Evolutionary conservation across 176 grass and related monocot species (phyloP), one percentile per base, ranked within the genome.

Genomic region (Tillandsia leiboldiana): DNA sequence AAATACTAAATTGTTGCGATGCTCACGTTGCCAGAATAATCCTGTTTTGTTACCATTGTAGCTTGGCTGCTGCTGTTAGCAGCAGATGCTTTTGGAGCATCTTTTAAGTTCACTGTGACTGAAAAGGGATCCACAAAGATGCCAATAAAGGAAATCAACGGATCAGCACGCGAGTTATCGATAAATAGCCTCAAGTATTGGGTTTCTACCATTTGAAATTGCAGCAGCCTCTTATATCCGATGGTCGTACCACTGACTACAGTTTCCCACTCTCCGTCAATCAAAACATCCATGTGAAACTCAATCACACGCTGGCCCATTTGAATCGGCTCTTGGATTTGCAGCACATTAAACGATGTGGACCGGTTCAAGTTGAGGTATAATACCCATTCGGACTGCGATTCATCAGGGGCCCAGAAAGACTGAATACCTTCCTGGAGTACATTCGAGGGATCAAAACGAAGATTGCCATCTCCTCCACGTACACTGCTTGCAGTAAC

Each of bases 291-390:
- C 66, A 92, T 72, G 68, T 90, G 86, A 48, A 97, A 97, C 68
- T 78, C 49, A 3, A 90, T 82, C 9, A 92, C 79, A 53, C 93
- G 93, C 72, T 97, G 93, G 42, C 93, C 93, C 89, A 92, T 79
- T 63, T 97, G 86, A 79, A 97, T 87, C 66, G 93, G 93, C 54
- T 97, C 93, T 79, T 97, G 93, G 56, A 90, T 67, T 69, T 87
- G 93, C 26, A 97, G 73, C 65, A 92, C 57, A 57, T 92, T 92
- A 78, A 97, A 97, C 18, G 84, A 83, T 65, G 70, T 28, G 61
- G 71, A 76, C 58, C 20, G 66, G 12, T 65, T 42, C 8, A 97
- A 74, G 72, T 97, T 75, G 7, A 97, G 72, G 49, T 71, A 67
- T 71, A 97, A 76, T 70, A 78, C 76, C 86, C 89, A 92, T 66